Percentiles rank a stretch among this genome's conserved stretches.
These are phyloP conservation scores for Teunomyces stri DNA, from an alignment of 805 yeast genomes.

Conservation along the genomic window DNA sequence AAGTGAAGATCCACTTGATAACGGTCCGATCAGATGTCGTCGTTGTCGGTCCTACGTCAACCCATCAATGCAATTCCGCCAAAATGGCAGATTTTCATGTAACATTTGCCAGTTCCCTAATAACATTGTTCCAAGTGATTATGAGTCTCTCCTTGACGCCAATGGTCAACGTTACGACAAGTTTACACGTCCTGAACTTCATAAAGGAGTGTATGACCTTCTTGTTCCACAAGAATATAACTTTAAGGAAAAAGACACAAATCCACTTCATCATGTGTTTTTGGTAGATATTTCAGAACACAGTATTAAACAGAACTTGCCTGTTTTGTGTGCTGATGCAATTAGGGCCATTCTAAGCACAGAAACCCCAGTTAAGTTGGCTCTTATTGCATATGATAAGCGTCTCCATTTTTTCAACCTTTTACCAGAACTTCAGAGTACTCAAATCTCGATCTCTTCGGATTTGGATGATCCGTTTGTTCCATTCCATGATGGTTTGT, in stretches of 20 bases:
- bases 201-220: constrained; percentile 81
- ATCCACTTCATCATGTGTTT: constrained; percentile 66
- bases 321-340: constrained; percentile 66
- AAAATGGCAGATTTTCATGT: constrained; percentile 67
- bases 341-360: constrained; percentile 51
- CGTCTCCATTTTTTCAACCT: constrained; percentile 72
- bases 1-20: constrained; percentile 25
- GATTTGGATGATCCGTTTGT: constrained; percentile 78
- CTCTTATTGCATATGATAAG: constrained; percentile 75
- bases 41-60: constrained; percentile 91
- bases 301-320: constrained; percentile 57
- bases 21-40: constrained; percentile 83
- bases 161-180: constrained; percentile 64
- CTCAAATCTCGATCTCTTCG: constrained; percentile 58
- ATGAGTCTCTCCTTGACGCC: constrained; percentile 59
- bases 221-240: constrained; percentile 74
- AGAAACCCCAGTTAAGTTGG: constrained; percentile 43
- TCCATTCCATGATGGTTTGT: constrained; percentile 76
- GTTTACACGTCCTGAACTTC: constrained; percentile 68
- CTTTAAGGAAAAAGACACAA: constrained; percentile 26
- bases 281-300: constrained; percentile 66
- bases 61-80: constrained; percentile 70
- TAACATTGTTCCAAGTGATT: constrained; percentile 65
- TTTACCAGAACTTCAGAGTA: constrained; percentile 50
- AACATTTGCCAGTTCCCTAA: constrained; percentile 79